Conservation (phyloP, 1,284 basidiomycete species). For the Neonothopanus nambi region DNA sequence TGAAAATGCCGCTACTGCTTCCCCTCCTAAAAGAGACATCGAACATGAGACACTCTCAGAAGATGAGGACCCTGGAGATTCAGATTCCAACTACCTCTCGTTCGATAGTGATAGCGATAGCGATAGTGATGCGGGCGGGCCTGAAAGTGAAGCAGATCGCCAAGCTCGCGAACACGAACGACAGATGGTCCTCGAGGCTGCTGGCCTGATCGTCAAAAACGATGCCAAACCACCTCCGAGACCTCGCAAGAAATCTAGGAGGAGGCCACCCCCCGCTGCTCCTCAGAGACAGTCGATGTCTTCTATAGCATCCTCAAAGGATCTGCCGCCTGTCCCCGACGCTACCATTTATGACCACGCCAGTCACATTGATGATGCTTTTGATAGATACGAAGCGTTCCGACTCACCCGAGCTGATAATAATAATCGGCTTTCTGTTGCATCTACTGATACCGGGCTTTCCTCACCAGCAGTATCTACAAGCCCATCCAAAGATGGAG, state of each 20-base stretch:
- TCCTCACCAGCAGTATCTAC: constrained; percentile 28
- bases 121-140: constrained; percentile 49
- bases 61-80: constrained; percentile 31
- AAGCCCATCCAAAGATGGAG: constrained; percentile 28
- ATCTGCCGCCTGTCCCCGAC: constrained; percentile 57
- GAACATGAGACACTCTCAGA: constrained; percentile 19
- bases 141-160: constrained; percentile 53
- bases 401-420: constrained; percentile 49
- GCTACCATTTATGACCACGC: constrained; percentile 31
- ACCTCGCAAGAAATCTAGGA: constrained; percentile 31
- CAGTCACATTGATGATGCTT: constrained; percentile 79
- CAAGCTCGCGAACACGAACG: constrained; percentile 75
- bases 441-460: constrained; percentile 49
- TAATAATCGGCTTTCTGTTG: constrained; percentile 56
- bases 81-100: constrained; percentile 53
- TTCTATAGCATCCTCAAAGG: constrained; percentile 35
- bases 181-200: constrained; percentile 81
- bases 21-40: neutral
- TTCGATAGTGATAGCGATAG: constrained; percentile 41
- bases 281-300: constrained; percentile 27
- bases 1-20: too few relatives aligned
- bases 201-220: constrained; percentile 77
- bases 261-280: constrained; percentile 50
- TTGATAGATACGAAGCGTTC: constrained; percentile 85
- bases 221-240: constrained; percentile 43